Evolutionary conservation across 176 grass and related monocot species (phyloP), one percentile per base, ranked within the genome.

Genomic region (Zoysia pacifica): DNA sequence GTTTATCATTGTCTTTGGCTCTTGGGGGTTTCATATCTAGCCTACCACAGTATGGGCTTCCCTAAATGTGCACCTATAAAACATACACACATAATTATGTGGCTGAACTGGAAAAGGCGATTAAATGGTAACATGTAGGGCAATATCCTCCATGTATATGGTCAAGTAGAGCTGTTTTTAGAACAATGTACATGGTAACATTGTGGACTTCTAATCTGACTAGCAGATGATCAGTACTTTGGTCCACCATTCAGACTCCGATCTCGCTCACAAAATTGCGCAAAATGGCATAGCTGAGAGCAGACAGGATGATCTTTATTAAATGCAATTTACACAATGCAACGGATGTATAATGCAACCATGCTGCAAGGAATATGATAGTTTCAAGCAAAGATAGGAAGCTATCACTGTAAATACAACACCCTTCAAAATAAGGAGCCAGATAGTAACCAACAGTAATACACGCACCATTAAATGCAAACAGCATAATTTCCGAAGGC

Each of bases 241-340:
- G 67, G 67, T 64, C 72, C 55, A 54, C 28, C 19, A 71, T 62
- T 68, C 35, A 84, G 49, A 52, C 14, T 60, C 39, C 39, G 50
- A 62, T 65, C 5, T 56, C 55, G 41, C 48, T 72, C 35, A 6
- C 71, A 28, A 72, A 65, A 73, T 12, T 62, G 18, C 62, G 38
- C 11, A 28, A 86, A 51, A 40, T 51, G 18, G 18, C 47, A 82
- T 9, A 15, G 10, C 64, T 20, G 19, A 19, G 10, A 86, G 19
- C 46, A 81, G 73, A 61, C 19, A 36, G 9, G 20, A 62, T 11
- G 19, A 41, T 71, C 48, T 73, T 77, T 48, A 47, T 69, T 28
- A 75, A 53, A 71, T 81, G 39, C 56, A 87, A 65, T 38, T 82
- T 46, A 69, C 53, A 72, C 69, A 59, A 78, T 41, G 65, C 14